Evolutionary conservation across 176 grass and related monocot genomes (phyloP).

Genomic region (Tillandsia leiboldiana): DNA sequence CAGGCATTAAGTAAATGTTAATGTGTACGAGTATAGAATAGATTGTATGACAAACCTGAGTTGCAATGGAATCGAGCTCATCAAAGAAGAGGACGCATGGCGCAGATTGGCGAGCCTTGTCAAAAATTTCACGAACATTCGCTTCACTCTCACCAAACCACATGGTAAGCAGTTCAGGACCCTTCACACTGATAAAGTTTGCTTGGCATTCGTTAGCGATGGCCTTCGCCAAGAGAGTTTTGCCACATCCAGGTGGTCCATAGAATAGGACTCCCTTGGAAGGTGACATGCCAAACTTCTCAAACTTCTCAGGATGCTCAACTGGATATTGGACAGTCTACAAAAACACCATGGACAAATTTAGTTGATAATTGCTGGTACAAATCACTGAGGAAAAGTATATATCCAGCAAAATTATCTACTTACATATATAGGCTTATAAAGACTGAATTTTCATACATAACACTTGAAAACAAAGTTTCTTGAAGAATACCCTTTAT

Average conservation of each 20-base stretch:
- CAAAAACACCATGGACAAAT: slow-evolving; percentile 1
- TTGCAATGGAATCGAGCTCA: slow-evolving; percentile 59
- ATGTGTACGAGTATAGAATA: neutral
- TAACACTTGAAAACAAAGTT: too few species aligned
- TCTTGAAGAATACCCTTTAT: too few species aligned
- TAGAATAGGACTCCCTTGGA: slow-evolving; percentile 65
- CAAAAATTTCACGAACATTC: slow-evolving; percentile 50
- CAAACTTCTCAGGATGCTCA: slow-evolving; percentile 57
- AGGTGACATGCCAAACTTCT: slow-evolving; percentile 56
- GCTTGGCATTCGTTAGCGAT: slow-evolving; percentile 70
- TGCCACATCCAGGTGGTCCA: slow-evolving; percentile 47
- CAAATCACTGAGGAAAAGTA: too few species aligned
- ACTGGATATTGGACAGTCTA: slow-evolving; percentile 52
- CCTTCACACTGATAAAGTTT: slow-evolving; percentile 63
- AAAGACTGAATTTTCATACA: too few species aligned
- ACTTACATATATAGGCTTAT: too few species aligned
- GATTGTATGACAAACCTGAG: slow-evolving; percentile 14
- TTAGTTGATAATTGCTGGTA: neutral
- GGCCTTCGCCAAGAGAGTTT: slow-evolving; percentile 51
- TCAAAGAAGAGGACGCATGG: slow-evolving; percentile 64
- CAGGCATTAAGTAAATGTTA: too few species aligned
- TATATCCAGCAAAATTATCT: too few species aligned
- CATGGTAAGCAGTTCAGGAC: slow-evolving; percentile 54
- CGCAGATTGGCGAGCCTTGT: slow-evolving; percentile 47
- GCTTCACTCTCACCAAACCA: slow-evolving; percentile 74